phyloP scores from a whole-genome alignment of 2,329 filamentous ascomycete species.

The Nigrograna mackinnonii region DNA sequence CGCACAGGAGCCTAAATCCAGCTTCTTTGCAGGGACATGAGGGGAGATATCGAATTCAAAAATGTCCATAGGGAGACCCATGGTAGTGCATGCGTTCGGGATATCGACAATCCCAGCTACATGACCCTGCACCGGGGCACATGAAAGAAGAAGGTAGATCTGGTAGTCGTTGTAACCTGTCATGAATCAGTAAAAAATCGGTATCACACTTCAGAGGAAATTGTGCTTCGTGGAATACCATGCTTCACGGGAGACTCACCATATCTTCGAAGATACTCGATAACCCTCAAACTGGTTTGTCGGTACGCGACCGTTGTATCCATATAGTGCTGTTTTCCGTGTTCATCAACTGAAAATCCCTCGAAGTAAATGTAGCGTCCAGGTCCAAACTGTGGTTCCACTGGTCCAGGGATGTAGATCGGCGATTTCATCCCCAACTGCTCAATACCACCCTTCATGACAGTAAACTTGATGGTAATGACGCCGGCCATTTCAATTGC shows the following conservation, averaged over 20 bases:
- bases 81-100: constrained; percentile 86
- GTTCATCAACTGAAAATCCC: constrained; percentile 86
- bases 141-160: constrained; percentile 82
- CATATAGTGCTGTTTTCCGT: constrained; percentile 87
- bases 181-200: not conserved
- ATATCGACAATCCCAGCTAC: constrained; percentile 88
- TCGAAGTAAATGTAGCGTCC: constrained; percentile 84
- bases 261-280: constrained; percentile 78
- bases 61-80: constrained; percentile 89
- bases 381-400: constrained; percentile 85
- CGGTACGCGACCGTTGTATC: constrained; percentile 86
- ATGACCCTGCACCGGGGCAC: constrained; percentile 85
- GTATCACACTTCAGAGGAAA: not conserved
- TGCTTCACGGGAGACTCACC: constrained; percentile 45
- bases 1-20: constrained; percentile 73
- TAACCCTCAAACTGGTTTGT: constrained; percentile 75
- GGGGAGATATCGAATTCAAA: constrained; percentile 92
- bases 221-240: not conserved
- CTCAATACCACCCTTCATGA: constrained; percentile 79
- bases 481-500: constrained; percentile 94
- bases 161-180: constrained; percentile 70
- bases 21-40: constrained; percentile 60
- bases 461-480: constrained; percentile 87
- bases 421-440: constrained; percentile 79
- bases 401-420: constrained; percentile 83